Base-by-base conservation (phyloP, 352 stramenopile species). In the Pythium myriotylum region DNA sequence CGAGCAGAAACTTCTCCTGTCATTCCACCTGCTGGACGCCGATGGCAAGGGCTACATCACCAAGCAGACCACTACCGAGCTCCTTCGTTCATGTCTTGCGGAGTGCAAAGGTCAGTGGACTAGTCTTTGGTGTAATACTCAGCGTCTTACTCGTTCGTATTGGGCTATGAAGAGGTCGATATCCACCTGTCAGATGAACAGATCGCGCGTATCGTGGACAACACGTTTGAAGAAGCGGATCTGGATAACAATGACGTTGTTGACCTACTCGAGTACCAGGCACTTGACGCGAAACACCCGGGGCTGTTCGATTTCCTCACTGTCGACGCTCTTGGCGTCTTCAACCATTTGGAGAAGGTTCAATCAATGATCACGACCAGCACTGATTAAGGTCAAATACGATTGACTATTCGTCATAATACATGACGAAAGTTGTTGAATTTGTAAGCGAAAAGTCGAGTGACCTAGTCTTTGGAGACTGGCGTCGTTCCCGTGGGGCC, bases 1-100 rank as follows among this genome's bases (percentile, higher is more conserved):
- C 45, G 86, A 95, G 68, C 84, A 95, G 62, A 95, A 95, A 68
- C 74, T 95, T 37, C 79, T 91, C 72, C 68, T 95, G 50, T 91
- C 86, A 35, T 95, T 95, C 71, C 88, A 92, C 53, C 51, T 92
- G 55, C 67, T 95, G 35, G 86, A 95, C 63, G 80, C 79, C 0
- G 69, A 90, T n/a, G 79, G 79, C 50, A 90, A 78, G 35, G 86
- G 86, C 1, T 93, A 84, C 57, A 95, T 95, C 62, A 84, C 79
- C 27, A 91, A 91, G 65, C 81, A 88, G 54, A 92, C 84, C 62
- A 95, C 86, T 29, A 93, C 81, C 23, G 79, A 91, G 27, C 53
- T 95, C 49, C 74, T 95, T 50, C 82, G 81, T 52, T 95, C 86
- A 42, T 95, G 86, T 73, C 72, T 95, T 13, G 76, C 77, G n/a